phyloP scores from a whole-genome alignment of 2,329 filamentous ascomycete genomes.

The Fusarium irregulare region DNA sequence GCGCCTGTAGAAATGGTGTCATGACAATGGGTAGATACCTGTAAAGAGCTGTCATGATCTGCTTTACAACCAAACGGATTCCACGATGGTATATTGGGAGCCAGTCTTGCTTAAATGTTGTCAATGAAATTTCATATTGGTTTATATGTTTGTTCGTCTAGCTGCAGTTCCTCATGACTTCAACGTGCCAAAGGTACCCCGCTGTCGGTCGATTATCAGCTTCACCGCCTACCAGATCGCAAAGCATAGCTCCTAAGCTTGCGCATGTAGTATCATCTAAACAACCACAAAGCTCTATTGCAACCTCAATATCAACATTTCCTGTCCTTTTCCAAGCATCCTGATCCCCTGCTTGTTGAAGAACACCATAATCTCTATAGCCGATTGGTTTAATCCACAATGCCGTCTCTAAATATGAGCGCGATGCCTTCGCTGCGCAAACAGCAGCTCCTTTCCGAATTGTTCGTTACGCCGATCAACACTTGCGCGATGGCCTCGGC shows the following conservation, averaged over 20 bases:
- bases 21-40: background rate
- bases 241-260: background rate
- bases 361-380: background rate
- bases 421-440: slow-evolving; percentile 69
- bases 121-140: background rate
- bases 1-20: background rate
- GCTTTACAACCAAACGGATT: background rate
- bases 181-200: background rate
- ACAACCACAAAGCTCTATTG: background rate
- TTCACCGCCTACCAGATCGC: slow-evolving; percentile 24
- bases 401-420: slow-evolving; percentile 59
- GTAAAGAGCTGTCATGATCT: slow-evolving; percentile 11
- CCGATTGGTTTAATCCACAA: slow-evolving; percentile 39
- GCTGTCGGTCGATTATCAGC: background rate
- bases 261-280: background rate
- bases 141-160: background rate
- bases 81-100: background rate
- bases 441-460: slow-evolving; percentile 84
- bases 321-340: background rate
- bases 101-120: no score
- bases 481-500: slow-evolving; percentile 13
- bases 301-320: background rate
- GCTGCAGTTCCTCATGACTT: background rate
- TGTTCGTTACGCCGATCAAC: slow-evolving; percentile 65
- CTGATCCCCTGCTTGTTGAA: background rate